phyloP scores from a whole-genome alignment of 306 rosid genomes.

The Rosa rugosa region DNA sequence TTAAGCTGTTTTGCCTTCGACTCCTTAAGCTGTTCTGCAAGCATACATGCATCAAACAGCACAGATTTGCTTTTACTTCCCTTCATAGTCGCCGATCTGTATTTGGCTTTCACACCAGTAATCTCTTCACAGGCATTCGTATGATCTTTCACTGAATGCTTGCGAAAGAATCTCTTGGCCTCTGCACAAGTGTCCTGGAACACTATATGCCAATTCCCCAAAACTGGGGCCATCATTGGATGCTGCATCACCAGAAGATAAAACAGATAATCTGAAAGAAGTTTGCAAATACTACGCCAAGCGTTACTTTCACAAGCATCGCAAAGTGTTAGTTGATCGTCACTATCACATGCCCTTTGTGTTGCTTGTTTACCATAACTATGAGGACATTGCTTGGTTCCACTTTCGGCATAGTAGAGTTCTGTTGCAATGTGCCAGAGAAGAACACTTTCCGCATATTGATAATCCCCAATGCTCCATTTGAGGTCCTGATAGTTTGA shows the following conservation, averaged over 20 bases:
- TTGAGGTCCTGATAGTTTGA: background rate
- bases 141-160: background rate
- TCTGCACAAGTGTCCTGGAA: constrained; percentile 34
- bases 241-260: constrained; percentile 27
- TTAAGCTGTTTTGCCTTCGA: background rate
- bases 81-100: constrained; percentile 21
- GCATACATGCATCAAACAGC: constrained; percentile 19
- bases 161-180: constrained; percentile 16
- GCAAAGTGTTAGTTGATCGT: background rate
- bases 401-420: background rate
- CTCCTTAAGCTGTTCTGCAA: background rate
- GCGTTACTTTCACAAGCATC: background rate
- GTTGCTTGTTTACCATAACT: background rate
- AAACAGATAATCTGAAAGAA: constrained; percentile 34
- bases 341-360: background rate
- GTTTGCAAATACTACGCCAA: background rate
- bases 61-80: constrained; percentile 29
- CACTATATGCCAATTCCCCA: constrained; percentile 27
- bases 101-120: background rate
- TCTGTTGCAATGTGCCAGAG: constrained; percentile 39
- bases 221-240: constrained; percentile 23
- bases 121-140: background rate
- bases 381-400: background rate
- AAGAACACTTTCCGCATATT: constrained; percentile 32
- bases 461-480: constrained; percentile 26